phyloP scores from a whole-genome alignment of 202 grass and related monocot genomes.

The Cymbopogon flexuosus region DNA sequence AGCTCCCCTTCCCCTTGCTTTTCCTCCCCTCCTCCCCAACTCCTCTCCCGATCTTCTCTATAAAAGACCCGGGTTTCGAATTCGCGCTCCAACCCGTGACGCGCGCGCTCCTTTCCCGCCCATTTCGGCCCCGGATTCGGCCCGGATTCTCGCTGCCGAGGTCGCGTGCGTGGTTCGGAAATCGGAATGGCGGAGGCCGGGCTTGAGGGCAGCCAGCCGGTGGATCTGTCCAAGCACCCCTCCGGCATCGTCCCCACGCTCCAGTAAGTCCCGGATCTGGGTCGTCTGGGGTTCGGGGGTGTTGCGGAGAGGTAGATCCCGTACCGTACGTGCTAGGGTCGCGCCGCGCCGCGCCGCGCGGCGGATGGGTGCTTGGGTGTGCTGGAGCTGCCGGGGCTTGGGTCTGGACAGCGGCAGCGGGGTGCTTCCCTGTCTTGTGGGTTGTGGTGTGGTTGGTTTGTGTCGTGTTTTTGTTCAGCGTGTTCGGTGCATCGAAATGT shows the following conservation, averaged over 20 bases:
- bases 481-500: not conserved
- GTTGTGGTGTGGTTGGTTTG: not conserved
- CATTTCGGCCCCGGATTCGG: not conserved
- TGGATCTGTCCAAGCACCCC: constrained; percentile 82
- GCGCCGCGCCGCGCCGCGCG: not conserved
- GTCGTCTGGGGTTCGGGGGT: not conserved
- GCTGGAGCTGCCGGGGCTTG: not conserved
- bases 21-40: not conserved
- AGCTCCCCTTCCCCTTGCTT: not conserved
- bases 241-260: constrained; percentile 92
- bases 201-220: constrained; percentile 72
- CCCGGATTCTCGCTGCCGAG: not conserved
- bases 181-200: constrained; percentile 46
- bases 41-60: constrained; percentile 48
- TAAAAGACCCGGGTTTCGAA: constrained; percentile 77
- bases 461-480: not conserved
- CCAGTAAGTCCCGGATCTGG: constrained; percentile 65
- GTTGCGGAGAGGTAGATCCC: not conserved
- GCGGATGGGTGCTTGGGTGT: not conserved
- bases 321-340: not conserved
- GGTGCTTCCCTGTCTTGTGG: not conserved
- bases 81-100: not conserved
- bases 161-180: not conserved
- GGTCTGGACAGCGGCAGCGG: not conserved
- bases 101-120: constrained; percentile 35